Evolutionary conservation across 1,284 basidiomycete species (phyloP), one percentile per base, ranked within the genome.

Genomic region (Cutaneotrichosporon mucoides): DNA sequence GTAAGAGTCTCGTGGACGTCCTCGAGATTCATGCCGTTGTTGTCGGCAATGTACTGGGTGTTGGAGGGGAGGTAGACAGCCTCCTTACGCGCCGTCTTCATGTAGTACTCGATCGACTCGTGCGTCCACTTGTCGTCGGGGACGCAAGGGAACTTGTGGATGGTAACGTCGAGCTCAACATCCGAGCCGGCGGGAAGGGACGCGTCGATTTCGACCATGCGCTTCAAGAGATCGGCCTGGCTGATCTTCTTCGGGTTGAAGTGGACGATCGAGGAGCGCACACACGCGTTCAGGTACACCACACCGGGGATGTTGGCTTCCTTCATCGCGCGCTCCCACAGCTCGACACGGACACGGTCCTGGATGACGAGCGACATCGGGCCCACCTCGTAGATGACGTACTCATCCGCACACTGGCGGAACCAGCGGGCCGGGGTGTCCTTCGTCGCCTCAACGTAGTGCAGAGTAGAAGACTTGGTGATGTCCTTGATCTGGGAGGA

Each of bases 21-120:
- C n/a, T 57, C 33, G 16, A 52, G 43, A 2, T 47, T 53, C 53
- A 48, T 55, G 44, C 66, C 68, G 64, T 86, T 88, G 52, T 85
- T 86, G 42, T 73, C 77, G 0, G 85, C 84, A 2, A 88, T 78
- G 66, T 88, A 88, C 53, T 85, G 82, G 35, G 85, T 73, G 66
- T 88, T 88, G 69, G 82, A 84, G 0, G 86, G 86, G 0, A 88
- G 75, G 69, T 88, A 88, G 2, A 83, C 83, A 0, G 86, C 86
- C 58, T 66, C 65, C 57, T 66, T 64, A 41, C 65, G 63, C 11
- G 60, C 59, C 4, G 65, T 59, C 60, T 64, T 61, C 63, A 84
- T 84, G 70, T 87, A 88, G 54, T 80, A 78, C 50, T 81, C 69
- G 41, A 87, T 75, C 5, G 85, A 83, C 15, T 84, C 83, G 9